These are phyloP conservation scores for Phylloporus sp. DNA, from an alignment of 1,284 basidiomycete genomes.

Conservation along the genomic window DNA sequence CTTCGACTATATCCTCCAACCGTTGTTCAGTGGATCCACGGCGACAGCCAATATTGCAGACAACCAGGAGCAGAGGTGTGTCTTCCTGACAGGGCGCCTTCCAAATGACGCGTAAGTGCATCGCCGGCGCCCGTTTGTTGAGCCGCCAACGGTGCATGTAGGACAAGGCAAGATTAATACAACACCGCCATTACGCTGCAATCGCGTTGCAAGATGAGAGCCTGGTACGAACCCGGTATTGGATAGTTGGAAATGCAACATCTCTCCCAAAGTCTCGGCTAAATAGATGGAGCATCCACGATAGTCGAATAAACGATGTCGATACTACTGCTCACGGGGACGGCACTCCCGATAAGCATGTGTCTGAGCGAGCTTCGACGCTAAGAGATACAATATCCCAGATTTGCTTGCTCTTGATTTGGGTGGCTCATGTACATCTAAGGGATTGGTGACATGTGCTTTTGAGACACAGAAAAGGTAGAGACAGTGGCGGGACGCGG, in stretches of 20 bases:
- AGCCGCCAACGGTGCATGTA: slow-evolving; percentile 36
- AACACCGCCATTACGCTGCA: slow-evolving; percentile 29
- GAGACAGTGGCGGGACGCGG: slow-evolving; percentile 3
- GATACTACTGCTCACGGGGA: slow-evolving; percentile 32
- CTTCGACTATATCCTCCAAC: slow-evolving; percentile 30
- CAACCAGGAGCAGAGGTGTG: slow-evolving; percentile 35
- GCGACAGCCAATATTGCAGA: slow-evolving; percentile 33
- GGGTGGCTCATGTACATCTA: slow-evolving; percentile 7
- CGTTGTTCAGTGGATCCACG: slow-evolving; percentile 36
- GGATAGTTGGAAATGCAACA: background rate
- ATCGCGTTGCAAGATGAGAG: slow-evolving; percentile 32
- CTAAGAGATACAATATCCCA: slow-evolving; percentile 36
- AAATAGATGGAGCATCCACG: slow-evolving; percentile 26
- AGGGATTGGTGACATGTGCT: too few species aligned
- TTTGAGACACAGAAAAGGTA: background rate
- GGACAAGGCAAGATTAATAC: slow-evolving; percentile 34
- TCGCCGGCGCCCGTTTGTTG: slow-evolving; percentile 27
- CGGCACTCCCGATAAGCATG: slow-evolving; percentile 30
- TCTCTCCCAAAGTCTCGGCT: slow-evolving; percentile 14
- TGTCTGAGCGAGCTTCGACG: slow-evolving; percentile 39
- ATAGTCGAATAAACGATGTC: slow-evolving; percentile 27
- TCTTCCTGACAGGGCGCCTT: slow-evolving; percentile 24
- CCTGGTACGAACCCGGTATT: slow-evolving; percentile 14
- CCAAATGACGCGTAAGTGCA: slow-evolving; percentile 27
- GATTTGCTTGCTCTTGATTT: slow-evolving; percentile 15